Base-by-base conservation (phyloP, 2,329 filamentous ascomycete genomes). In the Parafenestella ontariensis region DNA sequence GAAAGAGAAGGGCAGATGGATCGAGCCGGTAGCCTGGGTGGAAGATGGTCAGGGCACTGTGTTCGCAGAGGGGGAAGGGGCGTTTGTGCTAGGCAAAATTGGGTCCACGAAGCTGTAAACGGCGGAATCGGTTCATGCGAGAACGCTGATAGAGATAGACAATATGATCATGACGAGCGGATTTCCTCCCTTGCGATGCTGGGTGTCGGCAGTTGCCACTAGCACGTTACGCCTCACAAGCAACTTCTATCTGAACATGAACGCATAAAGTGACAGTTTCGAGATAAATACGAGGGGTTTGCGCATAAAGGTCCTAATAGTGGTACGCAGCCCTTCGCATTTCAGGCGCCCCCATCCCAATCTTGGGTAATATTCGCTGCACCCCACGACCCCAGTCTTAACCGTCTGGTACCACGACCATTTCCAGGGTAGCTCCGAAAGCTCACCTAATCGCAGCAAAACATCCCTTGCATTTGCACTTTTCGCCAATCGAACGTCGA, bases 1-100 rank as follows among this genome's bases (percentile, higher is more conserved):
- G 18, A 56, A 53, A 41, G 66, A 68, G 54, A 57, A 52, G 29
- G 68, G 68, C 3, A 54, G 61, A 37, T 69, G 59, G 58, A 49
- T 68, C 23, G 62, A 69, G 45, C 55, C 56, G 7, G 48, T 60
- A 10, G 64, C 56, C 2, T 66, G 56, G 60, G 28, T 70, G 1
- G 66, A 72, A 36, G 61, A 71, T 56, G 68, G 68, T 5, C 29
- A 52, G 3, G 68, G 63, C 6, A 64, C 51, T 5, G 56, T 70
- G 2, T 68, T 62, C 47, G 68, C 64, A 2, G 63, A 69, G 47
- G 63, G 61, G 1, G 52, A 39, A 15, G 64, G 57, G 1, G 50
- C 54, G 2, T 69, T 66, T 31, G 64, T 69, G 13, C 49, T 64
- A 54, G 59, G 46, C 23, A 69, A 61, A 56, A 47, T 54, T 15